phyloP scores from a whole-genome alignment of 2,329 filamentous ascomycete genomes.

The Colletotrichum chrysophilum region DNA sequence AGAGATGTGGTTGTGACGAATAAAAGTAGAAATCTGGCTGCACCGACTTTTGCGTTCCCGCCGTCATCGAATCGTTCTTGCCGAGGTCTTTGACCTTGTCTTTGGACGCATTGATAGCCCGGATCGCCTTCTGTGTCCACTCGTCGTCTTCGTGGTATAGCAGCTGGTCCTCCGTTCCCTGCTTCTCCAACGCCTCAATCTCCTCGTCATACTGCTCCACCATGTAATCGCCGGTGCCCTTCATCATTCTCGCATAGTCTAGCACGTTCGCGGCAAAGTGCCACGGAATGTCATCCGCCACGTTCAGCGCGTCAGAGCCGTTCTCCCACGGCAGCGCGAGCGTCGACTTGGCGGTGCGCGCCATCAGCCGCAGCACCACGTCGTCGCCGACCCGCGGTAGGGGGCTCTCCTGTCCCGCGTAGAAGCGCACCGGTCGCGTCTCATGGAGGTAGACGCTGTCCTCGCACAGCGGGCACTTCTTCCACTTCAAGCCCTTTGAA shows the following conservation, averaged over 20 bases:
- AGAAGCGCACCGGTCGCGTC: conserved; percentile 87
- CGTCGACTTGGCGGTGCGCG: conserved; percentile 79
- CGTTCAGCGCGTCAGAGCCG: conserved; percentile 69
- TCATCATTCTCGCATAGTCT: conserved; percentile 96
- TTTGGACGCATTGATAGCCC: conserved; percentile 74
- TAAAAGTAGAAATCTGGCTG: conserved; percentile 81
- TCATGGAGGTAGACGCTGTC: conserved; percentile 94
- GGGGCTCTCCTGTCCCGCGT: conserved; percentile 83
- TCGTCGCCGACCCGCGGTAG: conserved; percentile 85
- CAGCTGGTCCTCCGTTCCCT: conserved; percentile 88
- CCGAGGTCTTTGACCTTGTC: conserved; percentile 67
- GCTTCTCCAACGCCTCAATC: conserved; percentile 73
- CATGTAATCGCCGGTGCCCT: conserved; percentile 91
- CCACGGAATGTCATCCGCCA: conserved; percentile 86
- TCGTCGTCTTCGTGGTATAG: conserved; percentile 92
- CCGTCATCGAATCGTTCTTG: conserved; percentile 27
- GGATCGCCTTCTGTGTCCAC: conserved; percentile 87
- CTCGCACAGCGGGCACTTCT: conserved; percentile 96
- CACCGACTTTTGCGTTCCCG: conserved; percentile 5
- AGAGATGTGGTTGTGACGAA: conserved; percentile 84
- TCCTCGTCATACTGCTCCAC: conserved; percentile 79
- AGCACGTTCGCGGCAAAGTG: conserved; percentile 92
- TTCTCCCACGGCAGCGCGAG: conserved; percentile 87
- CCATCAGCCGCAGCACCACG: conserved; percentile 86
- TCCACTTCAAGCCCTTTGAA: conserved; percentile 79